Conservation (phyloP, 306 rosid genomes). For the Psophocarpus tetragonolobus region DNA sequence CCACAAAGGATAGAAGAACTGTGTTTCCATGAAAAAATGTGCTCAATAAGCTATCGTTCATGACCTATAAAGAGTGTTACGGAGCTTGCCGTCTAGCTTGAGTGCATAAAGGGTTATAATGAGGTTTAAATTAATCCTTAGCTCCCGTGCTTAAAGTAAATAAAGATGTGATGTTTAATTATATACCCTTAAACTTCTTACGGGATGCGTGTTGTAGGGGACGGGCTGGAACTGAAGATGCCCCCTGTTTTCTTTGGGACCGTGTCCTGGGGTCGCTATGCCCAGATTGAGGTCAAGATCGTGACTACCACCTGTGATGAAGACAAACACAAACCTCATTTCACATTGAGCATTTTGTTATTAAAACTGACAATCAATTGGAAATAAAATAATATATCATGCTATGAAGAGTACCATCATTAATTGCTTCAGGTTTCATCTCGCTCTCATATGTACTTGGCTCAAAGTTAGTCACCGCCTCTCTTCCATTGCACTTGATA, state of each 20-base stretch:
- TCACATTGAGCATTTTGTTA: background rate
- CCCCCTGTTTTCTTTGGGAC: conserved; percentile 55
- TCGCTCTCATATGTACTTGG: conserved; percentile 77
- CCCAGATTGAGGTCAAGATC: conserved; percentile 94
- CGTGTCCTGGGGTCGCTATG: conserved; percentile 65
- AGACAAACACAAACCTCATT: conserved; percentile 21
- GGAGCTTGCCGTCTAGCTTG: conserved; percentile 13
- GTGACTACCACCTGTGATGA: conserved; percentile 58
- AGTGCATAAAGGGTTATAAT: background rate
- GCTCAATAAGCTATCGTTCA: background rate
- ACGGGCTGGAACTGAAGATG: conserved; percentile 56
- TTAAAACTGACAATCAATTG: background rate
- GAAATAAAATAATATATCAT: conserved; percentile 9
- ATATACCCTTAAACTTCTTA: conserved; percentile 66
- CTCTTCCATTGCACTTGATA: conserved; percentile 95
- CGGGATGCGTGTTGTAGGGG: conserved; percentile 46
- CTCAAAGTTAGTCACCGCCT: conserved; percentile 96
- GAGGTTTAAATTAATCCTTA: conserved; percentile 1
- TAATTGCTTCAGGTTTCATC: conserved; percentile 50
- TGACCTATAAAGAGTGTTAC: conserved; percentile 13
- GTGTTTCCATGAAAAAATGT: background rate
- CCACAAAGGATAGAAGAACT: conserved; percentile 14
- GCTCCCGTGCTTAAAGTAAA: background rate
- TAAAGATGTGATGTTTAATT: background rate
- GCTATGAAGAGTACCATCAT: conserved; percentile 59